phyloP scores from a whole-genome alignment of 139 green algal genomes.

The Monoraphidium neglectum region DNA sequence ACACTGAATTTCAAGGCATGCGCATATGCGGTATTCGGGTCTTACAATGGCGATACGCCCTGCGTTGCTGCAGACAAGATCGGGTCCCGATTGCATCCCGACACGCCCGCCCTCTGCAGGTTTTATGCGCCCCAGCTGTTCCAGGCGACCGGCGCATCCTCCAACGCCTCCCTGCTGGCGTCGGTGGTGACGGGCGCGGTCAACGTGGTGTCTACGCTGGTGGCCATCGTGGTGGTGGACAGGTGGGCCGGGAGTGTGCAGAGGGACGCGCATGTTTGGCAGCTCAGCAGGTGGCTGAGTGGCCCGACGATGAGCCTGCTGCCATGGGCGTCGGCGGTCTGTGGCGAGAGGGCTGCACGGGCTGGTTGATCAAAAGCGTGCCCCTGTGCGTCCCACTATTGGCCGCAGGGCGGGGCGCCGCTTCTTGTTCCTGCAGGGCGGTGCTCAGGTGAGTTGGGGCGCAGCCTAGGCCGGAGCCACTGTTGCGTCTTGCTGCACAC shows the following conservation, averaged over 20 bases:
- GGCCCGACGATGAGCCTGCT: background rate
- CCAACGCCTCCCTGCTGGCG: constrained; percentile 14
- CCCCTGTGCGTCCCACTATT: background rate
- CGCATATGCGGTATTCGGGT: too few species aligned
- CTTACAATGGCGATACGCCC: too few species aligned
- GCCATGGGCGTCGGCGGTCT: background rate
- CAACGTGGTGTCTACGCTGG: constrained; percentile 36
- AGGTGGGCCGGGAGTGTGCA: constrained; percentile 31
- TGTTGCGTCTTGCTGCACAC: too few species aligned
- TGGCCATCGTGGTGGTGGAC: constrained; percentile 60
- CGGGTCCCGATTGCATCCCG: too few species aligned
- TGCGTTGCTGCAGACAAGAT: too few species aligned
- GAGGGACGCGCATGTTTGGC: background rate
- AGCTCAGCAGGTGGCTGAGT: background rate
- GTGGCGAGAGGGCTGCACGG: too few species aligned
- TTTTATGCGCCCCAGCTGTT: constrained; percentile 42
- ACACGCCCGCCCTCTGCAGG: too few species aligned
- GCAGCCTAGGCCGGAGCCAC: too few species aligned
- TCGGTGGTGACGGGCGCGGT: constrained; percentile 33
- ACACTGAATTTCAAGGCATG: too few species aligned
- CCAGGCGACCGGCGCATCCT: constrained; percentile 4
- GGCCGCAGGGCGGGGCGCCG: background rate
- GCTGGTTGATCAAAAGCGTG: background rate
- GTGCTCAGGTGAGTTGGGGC: too few species aligned
- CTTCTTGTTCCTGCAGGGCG: constrained; percentile 63